Evolutionary conservation across 2,329 filamentous ascomycete species (phyloP).

Genomic region (Aspergillus jensenii): DNA sequence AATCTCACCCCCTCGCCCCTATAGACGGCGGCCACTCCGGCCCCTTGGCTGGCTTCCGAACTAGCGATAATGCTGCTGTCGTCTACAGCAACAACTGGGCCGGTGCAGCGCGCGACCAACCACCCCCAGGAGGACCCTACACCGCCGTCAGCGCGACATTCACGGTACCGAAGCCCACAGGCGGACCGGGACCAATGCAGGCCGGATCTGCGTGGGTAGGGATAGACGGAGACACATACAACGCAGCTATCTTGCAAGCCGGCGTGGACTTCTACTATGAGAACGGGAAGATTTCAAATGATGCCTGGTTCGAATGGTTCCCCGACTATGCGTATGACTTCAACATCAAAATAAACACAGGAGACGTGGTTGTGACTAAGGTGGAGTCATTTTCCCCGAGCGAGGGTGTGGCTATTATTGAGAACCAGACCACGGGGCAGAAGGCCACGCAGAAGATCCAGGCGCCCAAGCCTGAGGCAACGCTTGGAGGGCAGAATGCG

Average conservation of each 20-base stretch:
- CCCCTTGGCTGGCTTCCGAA: conserved; percentile 10
- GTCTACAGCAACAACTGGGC: conserved; percentile 61
- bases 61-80: conserved; percentile 35
- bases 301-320: conserved; percentile 64
- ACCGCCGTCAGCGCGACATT: conserved; percentile 48
- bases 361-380: conserved; percentile 46
- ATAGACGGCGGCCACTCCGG: conserved; percentile 6
- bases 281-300: conserved; percentile 44
- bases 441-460: conserved; percentile 53
- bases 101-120: conserved; percentile 53
- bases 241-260: conserved; percentile 56
- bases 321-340: conserved; percentile 58
- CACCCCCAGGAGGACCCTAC: conserved; percentile 47
- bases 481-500: conserved; percentile 57
- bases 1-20: conserved; percentile 25
- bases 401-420: conserved; percentile 48
- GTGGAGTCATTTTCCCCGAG: conserved; percentile 40
- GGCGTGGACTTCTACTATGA: conserved; percentile 57
- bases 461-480: conserved; percentile 38
- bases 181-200: conserved; percentile 40
- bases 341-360: conserved; percentile 44
- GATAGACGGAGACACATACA: conserved; percentile 61
- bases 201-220: conserved; percentile 60
- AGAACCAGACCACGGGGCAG: conserved; percentile 55
- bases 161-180: conserved; percentile 52